Base-by-base conservation (phyloP, 768 basidiomycete genomes). In the Termitomyces sp. region DNA sequence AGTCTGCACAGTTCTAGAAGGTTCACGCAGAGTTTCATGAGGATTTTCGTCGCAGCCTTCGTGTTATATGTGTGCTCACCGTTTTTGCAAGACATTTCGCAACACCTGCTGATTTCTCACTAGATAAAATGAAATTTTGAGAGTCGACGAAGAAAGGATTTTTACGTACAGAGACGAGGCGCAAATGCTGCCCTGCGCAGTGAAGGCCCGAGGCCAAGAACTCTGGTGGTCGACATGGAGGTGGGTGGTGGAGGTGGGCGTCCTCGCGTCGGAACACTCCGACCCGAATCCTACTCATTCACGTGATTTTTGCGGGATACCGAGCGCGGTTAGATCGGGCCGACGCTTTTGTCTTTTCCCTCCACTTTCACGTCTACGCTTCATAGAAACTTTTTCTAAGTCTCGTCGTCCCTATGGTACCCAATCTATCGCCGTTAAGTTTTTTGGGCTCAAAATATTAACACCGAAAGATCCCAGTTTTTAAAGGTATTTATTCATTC, bases 121-220 rank as follows among this genome's bases (percentile, higher is more conserved):
- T 82, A 14, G 33, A 37, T 30, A 30, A 3, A 27, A 40, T 10
- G 13, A 20, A 14, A 6, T 53, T 12, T 51, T 7, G 0, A 30
- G 55, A 34, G 14, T 44, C 13, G 46, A 20, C 1, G 1, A 20
- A 20, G 12, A 18, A 26, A 16, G 2, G 16, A 10, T 5, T 27
- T 33, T 53, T 40, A 68, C 75, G 49, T 56, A 80, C 77, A 68
- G 48, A 73, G 61, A 59, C 69, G 68, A 32, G 75, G 70, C 50
- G 70, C 59, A 58, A 87, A 77, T 0, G 76, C 75, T 20, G 77
- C 74, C 59, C 76, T 80, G 67, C 83, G 81, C 55, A 89, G 70
- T 20, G 82, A 75, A 18, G 85, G 72, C 24, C 82, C 78, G 45
- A 89, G 72, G 56, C 87, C 86, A 50, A 88, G 69, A 42, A 78